Evolutionary conservation across 1,284 basidiomycete genomes (phyloP).

Genomic region (Fomitopsis pinicola): DNA sequence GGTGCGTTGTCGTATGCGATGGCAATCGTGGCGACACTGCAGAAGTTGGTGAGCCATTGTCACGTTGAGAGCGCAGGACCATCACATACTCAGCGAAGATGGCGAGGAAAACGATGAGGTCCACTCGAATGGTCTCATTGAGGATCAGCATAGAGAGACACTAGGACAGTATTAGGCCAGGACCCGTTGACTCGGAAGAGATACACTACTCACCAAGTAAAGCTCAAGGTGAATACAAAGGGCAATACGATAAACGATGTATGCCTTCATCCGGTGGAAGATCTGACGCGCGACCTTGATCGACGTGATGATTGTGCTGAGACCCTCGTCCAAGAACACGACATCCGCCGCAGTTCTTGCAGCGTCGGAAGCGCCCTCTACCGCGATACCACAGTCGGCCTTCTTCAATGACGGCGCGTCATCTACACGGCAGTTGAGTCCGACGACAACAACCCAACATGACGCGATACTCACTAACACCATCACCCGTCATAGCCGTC

Average conservation of each 20-base stretch:
- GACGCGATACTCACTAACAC: constrained; percentile 1
- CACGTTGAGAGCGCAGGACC: not conserved
- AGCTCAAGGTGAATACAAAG: constrained; percentile 10
- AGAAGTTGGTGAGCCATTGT: not conserved
- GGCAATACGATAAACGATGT: constrained; percentile 10
- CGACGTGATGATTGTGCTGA: constrained; percentile 11
- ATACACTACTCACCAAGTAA: constrained; percentile 1
- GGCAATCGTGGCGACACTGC: constrained; percentile 8
- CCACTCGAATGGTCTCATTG: constrained; percentile 9
- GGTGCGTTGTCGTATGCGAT: constrained; percentile 11
- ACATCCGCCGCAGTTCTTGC: constrained; percentile 8
- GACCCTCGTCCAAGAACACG: constrained; percentile 9
- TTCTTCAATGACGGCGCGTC: constrained; percentile 9
- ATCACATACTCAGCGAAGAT: constrained; percentile 9
- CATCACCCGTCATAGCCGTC: constrained; percentile 10
- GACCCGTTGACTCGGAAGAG: not conserved
- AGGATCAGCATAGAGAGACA: constrained; percentile 9
- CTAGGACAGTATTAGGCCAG: not conserved
- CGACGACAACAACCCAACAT: not conserved
- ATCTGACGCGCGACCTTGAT: constrained; percentile 11
- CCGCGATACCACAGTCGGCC: constrained; percentile 10
- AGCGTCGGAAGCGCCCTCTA: constrained; percentile 8
- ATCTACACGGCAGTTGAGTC: not conserved
- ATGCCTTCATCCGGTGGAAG: constrained; percentile 10
- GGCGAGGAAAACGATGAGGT: constrained; percentile 9